Evolutionary conservation across 768 basidiomycete species (phyloP), one percentile per base, ranked within the genome.

Genomic region (Rhizopogon salebrosus): DNA sequence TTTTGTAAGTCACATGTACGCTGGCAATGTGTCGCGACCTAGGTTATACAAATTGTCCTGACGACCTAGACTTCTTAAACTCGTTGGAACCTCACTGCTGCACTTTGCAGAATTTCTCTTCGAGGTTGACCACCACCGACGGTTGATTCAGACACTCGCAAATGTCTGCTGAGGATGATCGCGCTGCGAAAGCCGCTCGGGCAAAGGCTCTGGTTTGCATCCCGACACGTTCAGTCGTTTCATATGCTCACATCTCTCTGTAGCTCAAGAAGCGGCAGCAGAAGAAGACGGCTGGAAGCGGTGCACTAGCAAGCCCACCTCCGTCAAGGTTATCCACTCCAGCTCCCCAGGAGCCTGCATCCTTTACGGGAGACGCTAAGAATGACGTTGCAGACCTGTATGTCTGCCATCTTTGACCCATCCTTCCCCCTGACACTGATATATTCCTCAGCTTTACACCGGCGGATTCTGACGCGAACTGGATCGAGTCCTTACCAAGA

Each of bases 251-350:
- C 34, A 22, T 48, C 42, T 41, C 41, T 55, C 49, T 58, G 41
- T 68, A 92, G 89, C 77, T 92, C 66, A 89, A 91, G 77, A 89
- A 88, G 70, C 80, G 85, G 54, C 87, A 87, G 58, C 84, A 84
- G 61, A 81, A 87, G 72, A 89, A 88, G 67, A 74, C 75, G 37
- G 74, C 72, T 42, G 80, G 75, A 51, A 57, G 54, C 63, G 39
- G 46, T 41, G 64, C 62, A 31, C 66, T 72, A 46, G 72, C 74
- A 29, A 76, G 74, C 53, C 75, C 75, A 9, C 75, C 80, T 14
- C 71, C 73, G 6, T 77, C 76, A 41, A 66, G 77, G 56, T 72
- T 80, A 2, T 74, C 78, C 54, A 80, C 84, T 22, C 82, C 82
- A n/a, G 72, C 73, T 24, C 75, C 65, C 35, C 71, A 72, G 39